Evolutionary conservation across 257 asterid species (phyloP), one percentile per base, ranked within the genome.

Genomic region (Rauvolfia tetraphylla): DNA sequence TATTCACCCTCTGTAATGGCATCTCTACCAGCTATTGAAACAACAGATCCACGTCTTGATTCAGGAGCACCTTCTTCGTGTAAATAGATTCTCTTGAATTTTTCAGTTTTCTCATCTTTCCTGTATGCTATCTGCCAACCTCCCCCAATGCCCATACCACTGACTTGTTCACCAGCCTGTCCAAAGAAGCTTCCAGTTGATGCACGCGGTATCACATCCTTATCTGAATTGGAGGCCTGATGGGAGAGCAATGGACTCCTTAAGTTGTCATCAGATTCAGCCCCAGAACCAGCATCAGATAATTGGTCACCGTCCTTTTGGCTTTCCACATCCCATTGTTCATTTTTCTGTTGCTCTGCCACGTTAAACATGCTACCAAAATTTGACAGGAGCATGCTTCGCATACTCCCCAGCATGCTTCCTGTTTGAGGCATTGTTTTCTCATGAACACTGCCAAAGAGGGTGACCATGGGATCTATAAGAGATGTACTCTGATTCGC

Each of bases 51-150:
- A n/a, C 87, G 92, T 62, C 92, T 81, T 1, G 98, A 89, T 65
- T 85, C 93, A 6, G 87, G 72, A 46, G 84, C 87, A 41, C 89
- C 86, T 78, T 93, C 98, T 76, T 93, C 97, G 81, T 88, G 98
- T 71, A 95, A 81, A 83, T 85, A 93, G 68, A 95, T 95, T 87
- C 96, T 93, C 85, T 88, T 91, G 33, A 95, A 88, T 23, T 91
- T 88, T 6, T 85, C 81, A 34, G 73, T 86, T 27, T 85, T 87
- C 69, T 92, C 93, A n/a, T 95, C 99, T 68, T 91, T 91, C 57
- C 81, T 88, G 59, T 95, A 95, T 0, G 99, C 99, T 61, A 95
- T 83, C 80, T 93, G 97, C 99, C 99, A 95, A 46, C 99, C 99
- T 11, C 97, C 96, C 20, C 99, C 98, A 5, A 95, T 93, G 8